phyloP scores from a whole-genome alignment of 139 green algal species.

The Eudorina sp. region DNA sequence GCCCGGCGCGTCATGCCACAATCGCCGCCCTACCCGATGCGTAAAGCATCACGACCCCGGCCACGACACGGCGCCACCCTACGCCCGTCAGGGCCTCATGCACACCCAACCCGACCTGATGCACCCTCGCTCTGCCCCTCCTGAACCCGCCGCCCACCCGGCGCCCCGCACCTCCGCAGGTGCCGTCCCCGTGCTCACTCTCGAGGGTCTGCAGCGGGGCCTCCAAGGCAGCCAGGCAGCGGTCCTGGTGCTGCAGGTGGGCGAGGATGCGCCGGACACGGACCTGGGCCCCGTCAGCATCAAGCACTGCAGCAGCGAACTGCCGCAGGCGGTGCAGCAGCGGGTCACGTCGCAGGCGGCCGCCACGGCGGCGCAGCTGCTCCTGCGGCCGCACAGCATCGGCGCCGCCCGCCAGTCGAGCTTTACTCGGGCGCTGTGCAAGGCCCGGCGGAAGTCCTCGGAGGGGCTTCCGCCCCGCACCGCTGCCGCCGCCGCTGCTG shows the following conservation, averaged over 20 bases:
- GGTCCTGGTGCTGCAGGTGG: constrained; percentile 26
- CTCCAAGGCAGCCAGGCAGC: not conserved
- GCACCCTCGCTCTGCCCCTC: no score
- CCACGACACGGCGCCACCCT: no score
- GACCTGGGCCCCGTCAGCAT: not conserved
- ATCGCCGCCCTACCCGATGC: no score
- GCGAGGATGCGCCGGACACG: not conserved
- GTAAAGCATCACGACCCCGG: no score
- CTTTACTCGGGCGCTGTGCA: constrained; percentile 26
- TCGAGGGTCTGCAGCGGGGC: not conserved
- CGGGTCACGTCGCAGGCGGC: not conserved
- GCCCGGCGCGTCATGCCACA: no score
- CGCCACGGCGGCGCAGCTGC: not conserved
- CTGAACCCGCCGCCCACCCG: no score
- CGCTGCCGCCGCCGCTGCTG: not conserved
- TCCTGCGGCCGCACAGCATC: not conserved
- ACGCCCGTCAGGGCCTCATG: no score
- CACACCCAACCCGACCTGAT: no score
- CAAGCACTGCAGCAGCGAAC: constrained; percentile 22
- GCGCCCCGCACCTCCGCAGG: not conserved
- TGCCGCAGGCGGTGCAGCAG: not conserved
- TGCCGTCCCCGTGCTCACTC: not conserved
- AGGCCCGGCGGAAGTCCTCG: not conserved
- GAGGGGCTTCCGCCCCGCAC: not conserved
- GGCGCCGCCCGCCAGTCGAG: not conserved